Evolutionary conservation across 257 asterid genomes (phyloP).

Genomic region (Jasminum sambac): DNA sequence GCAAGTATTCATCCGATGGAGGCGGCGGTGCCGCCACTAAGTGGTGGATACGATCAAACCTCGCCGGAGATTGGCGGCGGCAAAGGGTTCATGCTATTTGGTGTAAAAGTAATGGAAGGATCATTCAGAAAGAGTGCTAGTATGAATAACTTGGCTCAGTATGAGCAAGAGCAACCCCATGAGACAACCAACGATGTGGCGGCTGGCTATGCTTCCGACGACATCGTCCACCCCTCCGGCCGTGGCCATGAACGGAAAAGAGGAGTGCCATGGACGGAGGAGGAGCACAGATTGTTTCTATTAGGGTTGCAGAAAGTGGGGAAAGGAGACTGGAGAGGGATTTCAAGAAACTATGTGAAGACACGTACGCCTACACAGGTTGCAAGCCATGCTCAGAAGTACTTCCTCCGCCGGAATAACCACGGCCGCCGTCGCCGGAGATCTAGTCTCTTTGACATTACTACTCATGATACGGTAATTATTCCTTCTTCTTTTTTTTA

Average conservation of each 20-base stretch:
- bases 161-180: conserved; percentile 60
- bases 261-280: conserved; percentile 99
- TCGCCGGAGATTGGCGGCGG: conserved; percentile 28
- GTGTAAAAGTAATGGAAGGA: conserved; percentile 81
- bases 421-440: conserved; percentile 87
- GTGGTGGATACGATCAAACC: conserved; percentile 43
- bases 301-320: conserved; percentile 91
- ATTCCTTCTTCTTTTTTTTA: too few relatives aligned
- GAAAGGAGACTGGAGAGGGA: conserved; percentile 99
- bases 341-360: conserved; percentile 86
- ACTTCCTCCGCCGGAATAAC: conserved; percentile 83
- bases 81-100: conserved; percentile 86
- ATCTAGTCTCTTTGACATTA: conserved; percentile 94
- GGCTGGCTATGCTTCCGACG: conserved; percentile 89
- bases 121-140: conserved; percentile 85
- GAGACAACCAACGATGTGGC: conserved; percentile 57
- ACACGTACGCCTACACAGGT: conserved; percentile 97
- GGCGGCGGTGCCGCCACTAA: conserved; percentile 32
- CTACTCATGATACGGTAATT: conserved; percentile 69
- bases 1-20: conserved; percentile 18
- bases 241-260: conserved; percentile 76
- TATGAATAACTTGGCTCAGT: conserved; percentile 79
- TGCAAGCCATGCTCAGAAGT: conserved; percentile 98
- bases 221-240: conserved; percentile 90
- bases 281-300: conserved; percentile 81